Evolutionary conservation across 1,284 basidiomycete genomes (phyloP), one percentile per base, ranked within the genome.

Genomic region (Xanthoconium separans): DNA sequence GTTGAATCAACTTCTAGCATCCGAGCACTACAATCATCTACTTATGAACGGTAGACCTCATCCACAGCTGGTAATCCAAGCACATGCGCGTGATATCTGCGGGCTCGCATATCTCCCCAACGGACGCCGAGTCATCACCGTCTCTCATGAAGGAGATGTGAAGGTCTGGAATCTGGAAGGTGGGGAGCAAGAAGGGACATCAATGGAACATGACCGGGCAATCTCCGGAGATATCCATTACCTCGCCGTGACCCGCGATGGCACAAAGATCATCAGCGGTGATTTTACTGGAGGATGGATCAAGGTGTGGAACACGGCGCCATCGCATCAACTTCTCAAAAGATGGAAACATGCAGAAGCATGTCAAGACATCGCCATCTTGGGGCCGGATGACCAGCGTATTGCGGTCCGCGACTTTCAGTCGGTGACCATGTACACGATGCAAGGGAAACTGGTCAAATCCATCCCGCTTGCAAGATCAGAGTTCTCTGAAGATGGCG

Each of bases 281-380:
- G 31, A 37, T 4, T 24, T 24, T 3, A 29, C 2, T n/a, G 27
- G 2, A 34, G 40, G 9, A 2, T 24, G 0, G 1, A 31, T 60
- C 24, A 51, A 39, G 15, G 22, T 59, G 2, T 60, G 53, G 58
- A 48, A 53, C 10, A 15, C 33, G 2, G 15, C 45, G 24, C 24
- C 24, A 36, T 53, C 51, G 6, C 43, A 41, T 8, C 15, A 11
- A 8, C 11, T 47, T 1, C 6, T 54, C 13, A 1, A 33, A 5
- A 22, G 39, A n/a, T 55, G 51, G 54, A n/a, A 6, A 12, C 7
- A 33, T 33, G 15, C 12, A 4, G 3, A 39, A 11, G 1, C 15
- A 0, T 3, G 7, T 18, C 7, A 40, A 24, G 12, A 7, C 6
- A 1, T 57, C 16, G 36, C 57, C 30, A 34, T 57, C 22, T 57